phyloP scores from a whole-genome alignment of 306 rosid species.

The Acacia confusa region DNA sequence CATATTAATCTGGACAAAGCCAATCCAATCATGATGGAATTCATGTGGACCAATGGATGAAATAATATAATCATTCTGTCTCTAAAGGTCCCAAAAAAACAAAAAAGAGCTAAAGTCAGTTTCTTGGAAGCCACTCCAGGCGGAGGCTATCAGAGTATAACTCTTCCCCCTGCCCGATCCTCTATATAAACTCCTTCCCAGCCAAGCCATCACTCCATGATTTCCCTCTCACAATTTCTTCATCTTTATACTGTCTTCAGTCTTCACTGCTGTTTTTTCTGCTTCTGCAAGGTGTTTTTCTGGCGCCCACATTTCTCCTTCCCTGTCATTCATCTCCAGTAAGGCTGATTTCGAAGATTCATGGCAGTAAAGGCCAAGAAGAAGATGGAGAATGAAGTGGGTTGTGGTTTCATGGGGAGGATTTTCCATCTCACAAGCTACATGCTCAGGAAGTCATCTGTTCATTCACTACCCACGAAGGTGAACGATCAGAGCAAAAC shows the following conservation, averaged over 20 bases:
- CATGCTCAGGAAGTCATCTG: conserved; percentile 67
- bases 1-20: not conserved
- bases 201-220: conserved; percentile 45
- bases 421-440: conserved; percentile 52
- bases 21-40: not conserved
- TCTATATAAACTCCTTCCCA: conserved; percentile 37
- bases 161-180: conserved; percentile 30
- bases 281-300: not conserved
- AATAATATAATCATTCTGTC: conserved; percentile 6
- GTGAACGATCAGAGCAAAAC: conserved; percentile 29
- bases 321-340: not conserved
- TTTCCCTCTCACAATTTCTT: conserved; percentile 32
- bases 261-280: not conserved
- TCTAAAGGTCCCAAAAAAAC: conserved; percentile 13
- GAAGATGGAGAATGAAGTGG: conserved; percentile 40
- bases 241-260: not conserved
- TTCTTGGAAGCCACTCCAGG: conserved; percentile 93
- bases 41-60: not conserved
- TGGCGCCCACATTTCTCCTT: not conserved
- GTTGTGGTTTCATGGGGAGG: conserved; percentile 67
- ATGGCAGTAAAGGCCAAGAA: conserved; percentile 58
- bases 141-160: conserved; percentile 32
- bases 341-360: not conserved
- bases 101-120: conserved; percentile 52
- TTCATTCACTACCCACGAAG: conserved; percentile 70